Conservation (phyloP, 768 basidiomycete genomes). For the Multifurca ochricompacta region DNA sequence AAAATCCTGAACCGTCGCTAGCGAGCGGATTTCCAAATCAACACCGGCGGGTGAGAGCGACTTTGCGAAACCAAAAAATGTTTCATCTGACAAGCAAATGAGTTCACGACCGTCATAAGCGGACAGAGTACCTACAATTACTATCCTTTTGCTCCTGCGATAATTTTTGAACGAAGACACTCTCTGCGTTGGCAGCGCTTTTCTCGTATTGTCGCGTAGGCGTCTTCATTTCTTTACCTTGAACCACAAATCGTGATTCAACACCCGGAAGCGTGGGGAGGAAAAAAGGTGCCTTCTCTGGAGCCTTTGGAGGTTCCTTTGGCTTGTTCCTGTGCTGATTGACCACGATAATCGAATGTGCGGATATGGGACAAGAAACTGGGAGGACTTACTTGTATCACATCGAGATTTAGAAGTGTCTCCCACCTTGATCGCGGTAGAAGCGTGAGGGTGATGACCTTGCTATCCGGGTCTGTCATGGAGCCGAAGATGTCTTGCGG, state of each 20-base stretch:
- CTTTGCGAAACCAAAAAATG: constrained; percentile 80
- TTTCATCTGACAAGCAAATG: constrained; percentile 47
- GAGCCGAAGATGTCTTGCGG: constrained; percentile 67
- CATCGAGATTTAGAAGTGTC: constrained; percentile 91
- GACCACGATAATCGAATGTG: background rate
- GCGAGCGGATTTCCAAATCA: constrained; percentile 82
- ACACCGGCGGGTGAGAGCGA: constrained; percentile 82
- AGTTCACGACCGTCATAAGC: constrained; percentile 8
- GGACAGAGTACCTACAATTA: constrained; percentile 51
- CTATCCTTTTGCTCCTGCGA: constrained; percentile 44
- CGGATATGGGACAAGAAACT: background rate
- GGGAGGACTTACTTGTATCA: constrained; percentile 61
- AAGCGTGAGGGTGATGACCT: constrained; percentile 87
- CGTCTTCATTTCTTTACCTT: constrained; percentile 36
- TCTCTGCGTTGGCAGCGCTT: constrained; percentile 44
- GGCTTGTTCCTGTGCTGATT: constrained; percentile 90
- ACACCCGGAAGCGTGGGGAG: constrained; percentile 87
- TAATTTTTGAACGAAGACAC: constrained; percentile 65
- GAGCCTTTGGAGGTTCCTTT: constrained; percentile 89
- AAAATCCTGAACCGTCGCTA: constrained; percentile 58
- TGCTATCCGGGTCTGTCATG: constrained; percentile 82
- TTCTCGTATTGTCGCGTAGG: constrained; percentile 48
- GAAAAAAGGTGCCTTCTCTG: constrained; percentile 96
- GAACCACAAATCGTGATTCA: constrained; percentile 70
- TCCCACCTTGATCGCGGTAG: constrained; percentile 94